Evolutionary conservation across 2,329 filamentous ascomycete genomes (phyloP), one percentile per base, ranked within the genome.

Genomic region (Colletotrichum falcatum): DNA sequence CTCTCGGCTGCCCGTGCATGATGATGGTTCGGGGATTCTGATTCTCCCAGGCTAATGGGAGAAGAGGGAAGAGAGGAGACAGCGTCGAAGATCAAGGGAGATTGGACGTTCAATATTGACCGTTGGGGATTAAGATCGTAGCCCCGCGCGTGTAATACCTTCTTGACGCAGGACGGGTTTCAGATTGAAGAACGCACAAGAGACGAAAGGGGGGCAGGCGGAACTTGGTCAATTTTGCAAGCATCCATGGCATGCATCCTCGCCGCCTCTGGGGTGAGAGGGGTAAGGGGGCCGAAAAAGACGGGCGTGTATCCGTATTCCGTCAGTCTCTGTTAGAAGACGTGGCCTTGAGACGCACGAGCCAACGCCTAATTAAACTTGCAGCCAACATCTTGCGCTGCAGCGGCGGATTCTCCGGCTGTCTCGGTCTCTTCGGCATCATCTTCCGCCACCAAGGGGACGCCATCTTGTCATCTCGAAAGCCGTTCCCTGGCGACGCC

Each of bases 101-200:
- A 23, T 46, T 30, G 16, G 33, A 5, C 18, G 28, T 54, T 23
- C 8, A 51, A 20, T 11, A 23, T n/a, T 42, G 64, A 14, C 35
- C 48, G 53, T 26, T 44, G 37, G 14, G 26, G 12, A 49, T 48
- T 60, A 71, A 61, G 60, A 71, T 53, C 48, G 48, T 37, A 58
- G 35, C 62, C 65, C 65, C 35, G 58, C 48, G 65, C 23, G 59
- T 68, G 46, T 54, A 65, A 71, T 37, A 54, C 56, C 46, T 12
- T 71, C 60, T 56, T 73, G 69, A 72, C 62, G 71, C 71, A 72
- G 54, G 58, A 39, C 64, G 65, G 58, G 71, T 73, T 73, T 73
- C 71, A 72, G 69, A 72, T 72, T 70, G 61, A 63, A 56, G 23
- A 26, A 16, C 28, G 30, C 48, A 56, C 23, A 14, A 18, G n/a